A percentile compares a stretch with the other conserved stretches of the same genome.
Evolutionary conservation across 1,284 basidiomycete species (phyloP).

Genomic region (Malassezia obtusa): DNA sequence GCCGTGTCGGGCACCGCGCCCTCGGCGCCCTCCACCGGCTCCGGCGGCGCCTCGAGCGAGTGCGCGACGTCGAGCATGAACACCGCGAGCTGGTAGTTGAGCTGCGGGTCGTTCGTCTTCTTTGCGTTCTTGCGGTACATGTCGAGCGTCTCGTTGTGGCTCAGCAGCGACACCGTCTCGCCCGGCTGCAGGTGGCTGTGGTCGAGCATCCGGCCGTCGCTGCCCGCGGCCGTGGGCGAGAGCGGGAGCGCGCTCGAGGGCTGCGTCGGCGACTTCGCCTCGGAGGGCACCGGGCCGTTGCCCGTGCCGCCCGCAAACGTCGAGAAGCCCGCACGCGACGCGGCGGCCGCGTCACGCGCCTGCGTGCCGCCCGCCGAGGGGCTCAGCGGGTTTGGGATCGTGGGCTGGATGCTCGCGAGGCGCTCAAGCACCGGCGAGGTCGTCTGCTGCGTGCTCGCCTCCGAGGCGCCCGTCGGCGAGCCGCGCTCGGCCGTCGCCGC

Average conservation of each 20-base stretch:
- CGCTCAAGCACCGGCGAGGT: not conserved
- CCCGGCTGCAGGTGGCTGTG: slow-evolving; percentile 90
- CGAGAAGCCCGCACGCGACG: slow-evolving; percentile 19
- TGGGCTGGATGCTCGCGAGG: slow-evolving; percentile 6
- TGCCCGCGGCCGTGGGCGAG: not conserved
- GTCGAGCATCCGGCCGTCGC: slow-evolving; percentile 57
- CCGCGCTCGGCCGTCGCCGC: not conserved
- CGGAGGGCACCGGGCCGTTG: slow-evolving; percentile 25
- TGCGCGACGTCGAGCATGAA: slow-evolving; percentile 84
- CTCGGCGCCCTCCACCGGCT: slow-evolving; percentile 9
- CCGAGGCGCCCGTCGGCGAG: not conserved
- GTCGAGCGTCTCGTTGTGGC: slow-evolving; percentile 88
- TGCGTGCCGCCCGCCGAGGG: not conserved
- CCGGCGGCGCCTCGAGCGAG: slow-evolving; percentile 32
- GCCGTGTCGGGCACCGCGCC: slow-evolving; percentile 1
- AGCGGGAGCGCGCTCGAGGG: not conserved
- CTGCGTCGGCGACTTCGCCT: not conserved
- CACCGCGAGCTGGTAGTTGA: slow-evolving; percentile 95
- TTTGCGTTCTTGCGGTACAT: slow-evolving; percentile 94
- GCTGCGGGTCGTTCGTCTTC: slow-evolving; percentile 93
- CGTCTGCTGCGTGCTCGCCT: too few species aligned
- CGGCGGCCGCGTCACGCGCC: not conserved
- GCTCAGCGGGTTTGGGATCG: slow-evolving; percentile 2
- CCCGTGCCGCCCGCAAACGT: slow-evolving; percentile 31
- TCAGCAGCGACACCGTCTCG: slow-evolving; percentile 78